Evolutionary conservation across 768 basidiomycete genomes (phyloP), one percentile per base, ranked within the genome.

Genomic region (Amyloporia xantha): DNA sequence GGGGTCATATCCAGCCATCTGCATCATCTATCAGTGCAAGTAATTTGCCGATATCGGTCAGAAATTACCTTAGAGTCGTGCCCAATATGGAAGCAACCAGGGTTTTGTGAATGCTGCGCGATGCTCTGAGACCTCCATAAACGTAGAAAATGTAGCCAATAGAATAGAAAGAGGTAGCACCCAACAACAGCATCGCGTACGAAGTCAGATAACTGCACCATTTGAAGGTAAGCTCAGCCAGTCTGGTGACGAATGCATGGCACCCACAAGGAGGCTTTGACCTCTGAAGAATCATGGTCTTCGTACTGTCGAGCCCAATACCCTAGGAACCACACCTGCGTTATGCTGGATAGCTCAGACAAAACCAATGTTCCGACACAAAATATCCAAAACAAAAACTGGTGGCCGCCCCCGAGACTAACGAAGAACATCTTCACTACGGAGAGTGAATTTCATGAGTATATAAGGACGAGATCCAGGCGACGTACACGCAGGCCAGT

Each of bases 1-100:
- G 77, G 77, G 6, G 74, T 76, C 10, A 61, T 72, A 51, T 79
- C 78, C 5, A 79, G 64, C 72, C 74, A 78, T 46, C 77, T 73
- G 23, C 12, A 5, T 13, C n/a, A n/a, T n/a, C n/a, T n/a, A n/a
- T n/a, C 13, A 25, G 9, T 17, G 5, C 20, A 17, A 12, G n/a
- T n/a, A n/a, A 3, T 12, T 23, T 19, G 25, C n/a, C n/a, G 23
- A 28, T 10, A 13, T 23, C 15, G 23, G 7, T 30, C 2, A 6
- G 17, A 36, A 26, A 51, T 0, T 48, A 60, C 60, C 62, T 58
- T 20, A 64, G 26, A 0, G 69, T 68, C 12, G 69, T 58, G 9
- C 63, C 61, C 2, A 69, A 54, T 2, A 70, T 56, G 7, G 62
- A 55, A 15, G 54, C 49, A 5, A 69, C 41, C 15, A 71, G 53